Base-by-base conservation (phyloP, 768 basidiomycete species). In the Leccinum fibrillosum region DNA sequence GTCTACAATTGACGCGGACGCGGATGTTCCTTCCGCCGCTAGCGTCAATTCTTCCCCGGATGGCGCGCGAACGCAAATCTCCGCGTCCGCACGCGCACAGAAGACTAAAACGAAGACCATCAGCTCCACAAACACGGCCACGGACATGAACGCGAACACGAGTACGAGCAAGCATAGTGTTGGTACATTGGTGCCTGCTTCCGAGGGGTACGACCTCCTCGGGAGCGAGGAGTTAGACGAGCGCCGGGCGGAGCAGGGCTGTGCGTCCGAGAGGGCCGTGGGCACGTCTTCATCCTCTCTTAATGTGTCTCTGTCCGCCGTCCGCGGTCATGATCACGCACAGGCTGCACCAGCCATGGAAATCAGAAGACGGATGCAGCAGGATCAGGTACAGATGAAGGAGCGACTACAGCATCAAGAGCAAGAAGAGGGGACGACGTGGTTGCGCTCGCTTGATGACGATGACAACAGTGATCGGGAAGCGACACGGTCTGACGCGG, bases 1-100 rank as follows among this genome's bases (percentile, higher is more conserved):
- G 0, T 86, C 88, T 12, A 90, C 88, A 25, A 84, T 81, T 70
- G 88, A 87, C 63, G 70, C 49, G 2, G 49, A 57, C 23, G 44
- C 44, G 3, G n/a, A 44, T 11, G 19, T 44, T 19, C 42, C 19
- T 44, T 44, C 19, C n/a, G 42, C 42, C 42, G 19, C 19, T 44
- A 44, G 42, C 42, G 11, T 12, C 42, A 44, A 11, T 44, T 42
- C 42, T 15, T 4, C 50, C n/a, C 19, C 51, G 11, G 21, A 28
- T 12, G 52, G 26, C 5, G 23, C 21, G 6, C 54, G 12, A n/a
- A n/a, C 47, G 23, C 47, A 19, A 37, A 17, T 52, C 0, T 5
- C 19, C 42, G 48, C 49, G 17, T 25, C 57, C 17, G 25, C 25
- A 6, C 47, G 39, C 32, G 53, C 23, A 11, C 49, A 28, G 44